These are phyloP conservation scores for Gossypium bickii DNA, from an alignment of 345 rosid species.

Conservation along the genomic window DNA sequence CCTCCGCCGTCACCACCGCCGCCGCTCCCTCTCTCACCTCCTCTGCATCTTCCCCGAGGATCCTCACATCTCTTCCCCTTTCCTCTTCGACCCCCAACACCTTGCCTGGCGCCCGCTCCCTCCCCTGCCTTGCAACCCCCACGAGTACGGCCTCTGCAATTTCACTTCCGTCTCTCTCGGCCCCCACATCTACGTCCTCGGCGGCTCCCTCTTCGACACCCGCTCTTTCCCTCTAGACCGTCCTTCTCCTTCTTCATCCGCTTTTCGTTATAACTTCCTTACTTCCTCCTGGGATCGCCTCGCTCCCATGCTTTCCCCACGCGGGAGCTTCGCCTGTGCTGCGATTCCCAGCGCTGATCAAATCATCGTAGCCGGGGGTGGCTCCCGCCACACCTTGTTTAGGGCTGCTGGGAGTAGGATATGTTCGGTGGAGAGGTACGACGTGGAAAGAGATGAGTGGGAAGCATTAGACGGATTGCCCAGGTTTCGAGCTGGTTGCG, in stretches of 20 bases:
- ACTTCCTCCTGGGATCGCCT: conserved; percentile 58
- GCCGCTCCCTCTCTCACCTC: conserved; percentile 45
- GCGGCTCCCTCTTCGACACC: conserved; percentile 81
- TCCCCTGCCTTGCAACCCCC: conserved; percentile 72
- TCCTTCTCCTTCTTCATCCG: conserved; percentile 66
- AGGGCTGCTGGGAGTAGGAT: conserved; percentile 85
- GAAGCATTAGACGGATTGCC: conserved; percentile 59
- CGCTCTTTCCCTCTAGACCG: conserved; percentile 83
- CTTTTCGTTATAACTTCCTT: conserved; percentile 56
- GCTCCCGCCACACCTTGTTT: conserved; percentile 73
- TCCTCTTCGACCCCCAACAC: conserved; percentile 66
- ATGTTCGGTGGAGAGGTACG: conserved; percentile 71
- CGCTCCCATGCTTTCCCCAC: conserved; percentile 72
- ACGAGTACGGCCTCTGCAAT: conserved; percentile 82
- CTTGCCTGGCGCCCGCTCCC: conserved; percentile 77
- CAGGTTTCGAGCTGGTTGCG: conserved; percentile 80
- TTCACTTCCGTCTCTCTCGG: conserved; percentile 72
- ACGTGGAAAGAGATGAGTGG: conserved; percentile 73
- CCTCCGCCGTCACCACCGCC: conserved; percentile 42
- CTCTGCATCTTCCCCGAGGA: conserved; percentile 83
- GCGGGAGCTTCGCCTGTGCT: conserved; percentile 90
- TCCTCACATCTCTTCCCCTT: conserved; percentile 72
- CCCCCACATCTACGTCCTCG: conserved; percentile 61
- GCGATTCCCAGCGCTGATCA: conserved; percentile 36
- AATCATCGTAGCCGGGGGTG: conserved; percentile 89